Conservation (phyloP, 108 stramenopile genomes). For the Thalassiosira profunda region DNA sequence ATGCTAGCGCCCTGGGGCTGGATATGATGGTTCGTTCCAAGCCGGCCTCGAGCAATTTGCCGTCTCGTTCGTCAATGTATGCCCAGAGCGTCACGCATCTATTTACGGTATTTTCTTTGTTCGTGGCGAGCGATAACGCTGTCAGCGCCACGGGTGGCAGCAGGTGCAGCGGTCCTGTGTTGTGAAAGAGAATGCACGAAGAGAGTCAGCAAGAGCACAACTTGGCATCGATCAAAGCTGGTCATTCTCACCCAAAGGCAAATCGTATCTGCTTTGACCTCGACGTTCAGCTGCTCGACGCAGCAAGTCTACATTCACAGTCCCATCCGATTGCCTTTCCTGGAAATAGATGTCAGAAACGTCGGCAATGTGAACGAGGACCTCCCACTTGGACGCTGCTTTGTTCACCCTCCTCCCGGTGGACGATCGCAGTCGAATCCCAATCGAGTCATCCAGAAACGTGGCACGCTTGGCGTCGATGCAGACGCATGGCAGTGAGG, state of each 20-base stretch:
- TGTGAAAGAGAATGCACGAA: too few relatives aligned
- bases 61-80: slow-evolving; percentile 83
- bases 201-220: too few relatives aligned
- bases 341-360: slow-evolving; percentile 80
- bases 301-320: slow-evolving; percentile 17
- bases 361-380: slow-evolving; percentile 85
- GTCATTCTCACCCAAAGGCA: too few relatives aligned
- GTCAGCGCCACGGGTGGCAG: slow-evolving; percentile 77
- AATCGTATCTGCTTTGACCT: slow-evolving; percentile 81
- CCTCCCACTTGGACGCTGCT: slow-evolving; percentile 79
- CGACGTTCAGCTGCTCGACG: slow-evolving; percentile 69
- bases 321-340: too few relatives aligned
- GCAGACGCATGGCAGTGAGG: slow-evolving; percentile 73
- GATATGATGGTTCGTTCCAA: slow-evolving; percentile 79
- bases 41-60: slow-evolving; percentile 81
- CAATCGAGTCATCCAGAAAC: slow-evolving; percentile 91
- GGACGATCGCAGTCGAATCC: slow-evolving; percentile 67
- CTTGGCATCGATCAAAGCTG: too few relatives aligned
- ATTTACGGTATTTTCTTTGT: slow-evolving; percentile 38
- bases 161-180: slow-evolving; percentile 81
- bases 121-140: slow-evolving; percentile 59
- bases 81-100: slow-evolving; percentile 88
- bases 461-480: slow-evolving; percentile 75
- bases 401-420: slow-evolving; percentile 67
- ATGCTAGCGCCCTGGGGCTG: slow-evolving; percentile 64